Evolutionary conservation across 1,139 yeast genomes (phyloP), one percentile per base, ranked within the genome.

Genomic region (Hemisphaericaspora xylofermentans): DNA sequence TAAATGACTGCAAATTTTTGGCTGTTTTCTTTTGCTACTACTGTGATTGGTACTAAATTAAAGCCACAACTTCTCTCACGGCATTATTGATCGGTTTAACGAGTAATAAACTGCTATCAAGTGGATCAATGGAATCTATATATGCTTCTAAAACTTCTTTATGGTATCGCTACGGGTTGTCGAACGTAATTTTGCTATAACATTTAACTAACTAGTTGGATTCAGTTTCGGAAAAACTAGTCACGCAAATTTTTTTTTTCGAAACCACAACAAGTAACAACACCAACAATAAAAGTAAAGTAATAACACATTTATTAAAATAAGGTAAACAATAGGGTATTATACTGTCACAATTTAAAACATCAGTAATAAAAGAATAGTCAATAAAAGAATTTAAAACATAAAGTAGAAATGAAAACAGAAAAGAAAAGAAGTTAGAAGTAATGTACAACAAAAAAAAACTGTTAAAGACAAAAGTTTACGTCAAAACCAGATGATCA

Each of bases 1-100:
- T 35, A 35, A 39, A 35, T 42, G 44, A 42, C 44, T 42, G 44
- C 44, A 42, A 42, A 42, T 13, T 26, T 26, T 33, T 34, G 34
- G 21, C 31, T 34, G 9, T 15, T 15, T 6, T n/a, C n/a, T n/a
- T n/a, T n/a, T n/a, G n/a, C 9, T 27, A 7, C 5, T 6, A 19
- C 8, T 19, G 5, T 19, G 8, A 8, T 19, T 19, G 22, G 22
- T 19, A 19, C 7, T 19, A 8, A 5, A 19, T 19, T 19, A 6
- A 8, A 19, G 5, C 7, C 5, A 6, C 8, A 6, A 6, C 8
- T 19, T 8, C 5, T 19, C 8, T 19, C 8, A 6, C 22, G 8
- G 22, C 22, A n/a, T n/a, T 19, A 19, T 19, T 19, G 22, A 19
- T 8, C 22, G 5, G 8, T 19, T 19, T 19, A 6, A 19, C 5